Percentiles rank a stretch among this genome's conserved stretches.
Evolutionary conservation across 2,329 filamentous ascomycete genomes (phyloP).

Genomic region (Trichocomaceae sp.): DNA sequence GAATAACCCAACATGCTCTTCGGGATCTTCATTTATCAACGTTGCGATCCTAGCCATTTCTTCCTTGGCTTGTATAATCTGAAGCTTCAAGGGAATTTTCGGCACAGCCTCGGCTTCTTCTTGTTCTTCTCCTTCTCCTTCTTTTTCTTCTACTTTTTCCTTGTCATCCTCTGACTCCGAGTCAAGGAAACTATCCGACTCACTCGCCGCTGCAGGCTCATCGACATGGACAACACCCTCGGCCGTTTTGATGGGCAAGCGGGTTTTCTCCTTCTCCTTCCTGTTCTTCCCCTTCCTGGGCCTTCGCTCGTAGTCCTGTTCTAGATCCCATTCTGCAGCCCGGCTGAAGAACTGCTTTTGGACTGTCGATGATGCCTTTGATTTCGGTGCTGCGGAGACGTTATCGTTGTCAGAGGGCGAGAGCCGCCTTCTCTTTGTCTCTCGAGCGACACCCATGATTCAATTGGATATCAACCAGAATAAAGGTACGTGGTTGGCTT

Average conservation of each 20-base stretch:
- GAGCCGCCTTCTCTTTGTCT: constrained; percentile 46
- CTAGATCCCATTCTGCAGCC: constrained; percentile 79
- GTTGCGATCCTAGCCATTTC: constrained; percentile 78
- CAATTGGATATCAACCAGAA: neutral
- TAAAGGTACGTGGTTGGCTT: neutral
- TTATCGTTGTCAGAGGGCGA: constrained; percentile 40
- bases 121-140: constrained; percentile 40
- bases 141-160: constrained; percentile 47
- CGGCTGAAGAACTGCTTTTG: constrained; percentile 59
- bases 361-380: constrained; percentile 24
- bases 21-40: constrained; percentile 81
- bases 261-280: constrained; percentile 65
- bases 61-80: constrained; percentile 83
- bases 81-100: constrained; percentile 65
- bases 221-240: constrained; percentile 63
- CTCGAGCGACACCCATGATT: constrained; percentile 43
- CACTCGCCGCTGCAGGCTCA: constrained; percentile 43
- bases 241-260: constrained; percentile 78
- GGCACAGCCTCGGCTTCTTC: constrained; percentile 44
- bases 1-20: constrained; percentile 77
- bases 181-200: constrained; percentile 59
- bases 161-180: constrained; percentile 37
- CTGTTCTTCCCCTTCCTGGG: constrained; percentile 70
- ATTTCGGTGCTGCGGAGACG: constrained; percentile 20
- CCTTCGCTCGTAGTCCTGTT: constrained; percentile 80